Evolutionary conservation across 1,139 yeast species (phyloP), one percentile per base, ranked within the genome.

Genomic region (Magnusiomyces magnusii): DNA sequence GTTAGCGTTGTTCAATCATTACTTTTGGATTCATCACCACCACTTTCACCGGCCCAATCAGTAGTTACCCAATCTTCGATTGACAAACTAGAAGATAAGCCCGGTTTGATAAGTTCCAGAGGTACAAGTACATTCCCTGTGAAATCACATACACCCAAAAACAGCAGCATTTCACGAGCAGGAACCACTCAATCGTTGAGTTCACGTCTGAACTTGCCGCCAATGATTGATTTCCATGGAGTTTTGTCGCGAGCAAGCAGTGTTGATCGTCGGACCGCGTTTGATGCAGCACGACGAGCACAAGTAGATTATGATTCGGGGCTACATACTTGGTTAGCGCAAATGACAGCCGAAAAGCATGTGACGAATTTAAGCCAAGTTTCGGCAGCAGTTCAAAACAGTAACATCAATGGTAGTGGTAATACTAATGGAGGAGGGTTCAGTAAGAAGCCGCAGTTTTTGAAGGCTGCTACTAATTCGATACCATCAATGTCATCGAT

Each of bases 251-350:
- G 66, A 54, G 66, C 69, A 1, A 55, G 64, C 23, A 60, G 71
- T 13, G 65, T 58, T 19, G 71, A 67, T 39, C 65, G 71, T 49
- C 67, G 61, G 51, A 63, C 44, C 42, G 67, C 64, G 28, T 74
- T 66, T 63, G 72, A 63, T 51, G 61, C 58, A 50, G 75, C 68
- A 2, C 64, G 70, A 1, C 59, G 57, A 17, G 59, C 60, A 19
- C 75, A 74, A 60, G 62, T 63, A 3, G 72, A 67, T 52, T 73
- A 71, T 60, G 66, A 68, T 1, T 66, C 76, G 0, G 75, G 75
- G 15, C 65, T 73, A 28, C 67, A 65, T 27, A 67, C 71, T 15
- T 73, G 76, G 76, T 66, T 73, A 9, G 59, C 60, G 13, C 60
- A 62, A 9, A 63, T 65, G 2, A 54, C 64, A n/a, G 51, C 61